Base-by-base conservation (phyloP, 257 asterid species). In the Apocynum venetum region DNA sequence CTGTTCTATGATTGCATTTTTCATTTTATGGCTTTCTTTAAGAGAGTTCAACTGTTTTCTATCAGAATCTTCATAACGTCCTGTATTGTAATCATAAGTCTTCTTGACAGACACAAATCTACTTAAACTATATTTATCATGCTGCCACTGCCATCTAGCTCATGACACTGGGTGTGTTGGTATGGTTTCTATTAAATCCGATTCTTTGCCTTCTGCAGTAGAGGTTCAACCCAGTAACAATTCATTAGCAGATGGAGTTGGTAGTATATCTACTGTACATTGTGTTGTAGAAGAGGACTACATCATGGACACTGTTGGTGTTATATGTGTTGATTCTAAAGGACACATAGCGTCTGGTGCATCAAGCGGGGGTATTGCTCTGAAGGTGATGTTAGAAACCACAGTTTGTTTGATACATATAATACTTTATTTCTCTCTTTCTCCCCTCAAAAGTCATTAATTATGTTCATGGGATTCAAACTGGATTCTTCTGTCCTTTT, bases 331-430 rank as follows among this genome's bases (percentile, higher is more conserved):
- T 41, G 99, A 95, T 88, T 86, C 91, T 12, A 84, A 87, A 84
- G 99, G 99, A 67, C 91, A 82, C 57, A 71, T 91, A 74, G 99
- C 97, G 66, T 87, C 94, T 76, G 99, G 99, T 76, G 94, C 97
- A 78, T 95, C 99, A 71, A 95, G 99, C 81, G 99, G 99, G 74
- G 98, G 99, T 80, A 90, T 95, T 81, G 94, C 99, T 78, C 88
- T 95, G 81, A 95, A 95, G 98, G 99, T 95, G 81, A 80, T 74
- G 36, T 75, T 60, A 61, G 31, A 77, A 46, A 36, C 35, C 15
- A 63, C 5, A 4, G 25, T 71, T 49, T 49, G 9, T 36, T 73
- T 17, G 31, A n/a, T 17, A 12, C 43, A 25, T 11, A 5, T 43
- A 19, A 4, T 68, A 10, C 13, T 71, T 46, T 10, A 40, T 25